Evolutionary conservation across 2,329 filamentous ascomycete genomes (phyloP).

Genomic region (Hypoxylon sp.): DNA sequence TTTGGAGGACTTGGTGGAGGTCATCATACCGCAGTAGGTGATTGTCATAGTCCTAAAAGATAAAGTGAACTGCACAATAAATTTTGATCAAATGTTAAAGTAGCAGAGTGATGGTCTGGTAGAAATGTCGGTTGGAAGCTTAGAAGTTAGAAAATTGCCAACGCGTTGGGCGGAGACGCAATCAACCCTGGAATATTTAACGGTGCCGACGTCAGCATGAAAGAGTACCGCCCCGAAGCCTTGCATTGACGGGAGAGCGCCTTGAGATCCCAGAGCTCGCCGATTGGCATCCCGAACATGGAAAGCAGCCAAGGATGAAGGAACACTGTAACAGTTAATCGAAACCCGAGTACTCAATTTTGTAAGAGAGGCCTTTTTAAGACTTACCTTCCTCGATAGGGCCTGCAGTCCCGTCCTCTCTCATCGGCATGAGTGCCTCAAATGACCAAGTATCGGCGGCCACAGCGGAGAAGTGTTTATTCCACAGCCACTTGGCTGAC

Average conservation of each 20-base stretch:
- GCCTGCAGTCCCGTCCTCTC: slow-evolving; percentile 50
- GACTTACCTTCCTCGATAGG: slow-evolving; percentile 51
- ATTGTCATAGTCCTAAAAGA: too few species aligned
- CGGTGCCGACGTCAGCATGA: slow-evolving; percentile 68
- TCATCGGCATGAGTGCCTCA: slow-evolving; percentile 67
- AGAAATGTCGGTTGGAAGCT: too few species aligned
- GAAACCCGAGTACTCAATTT: too few species aligned
- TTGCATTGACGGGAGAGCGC: slow-evolving; percentile 62
- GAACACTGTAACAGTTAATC: too few species aligned
- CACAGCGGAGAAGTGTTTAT: slow-evolving; percentile 72
- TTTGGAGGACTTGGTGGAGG: too few species aligned
- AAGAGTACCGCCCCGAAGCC: slow-evolving; percentile 62
- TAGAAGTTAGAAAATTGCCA: slow-evolving; percentile 57
- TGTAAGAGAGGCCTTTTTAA: too few species aligned
- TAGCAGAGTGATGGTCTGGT: too few species aligned
- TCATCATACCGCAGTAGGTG: too few species aligned
- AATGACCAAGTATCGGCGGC: slow-evolving; percentile 70
- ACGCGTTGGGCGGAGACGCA: slow-evolving; percentile 57
- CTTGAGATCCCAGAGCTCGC: slow-evolving; percentile 65
- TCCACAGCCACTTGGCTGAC: slow-evolving; percentile 72
- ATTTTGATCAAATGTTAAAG: too few species aligned
- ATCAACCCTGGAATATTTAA: slow-evolving; percentile 64
- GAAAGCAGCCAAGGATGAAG: slow-evolving; percentile 59
- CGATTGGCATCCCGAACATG: slow-evolving; percentile 63
- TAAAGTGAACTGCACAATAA: too few species aligned